These are phyloP conservation scores for Pneumocystis sp. DNA, from an alignment of 1,139 yeast species.

Conservation along the genomic window DNA sequence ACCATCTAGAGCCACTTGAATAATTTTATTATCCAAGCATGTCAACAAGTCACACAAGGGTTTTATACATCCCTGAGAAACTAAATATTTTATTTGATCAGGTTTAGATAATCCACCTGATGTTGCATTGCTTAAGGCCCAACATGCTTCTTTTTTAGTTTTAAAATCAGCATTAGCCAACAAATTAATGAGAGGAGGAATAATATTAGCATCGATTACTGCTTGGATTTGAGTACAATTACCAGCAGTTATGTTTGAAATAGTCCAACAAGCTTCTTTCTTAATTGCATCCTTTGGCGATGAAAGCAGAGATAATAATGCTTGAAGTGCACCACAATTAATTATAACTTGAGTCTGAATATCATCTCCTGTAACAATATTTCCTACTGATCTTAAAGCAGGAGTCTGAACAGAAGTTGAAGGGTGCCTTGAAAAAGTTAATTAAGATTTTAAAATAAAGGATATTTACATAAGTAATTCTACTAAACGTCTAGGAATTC, in stretches of 20 bases:
- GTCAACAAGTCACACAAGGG: slow-evolving; percentile 86
- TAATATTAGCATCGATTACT: slow-evolving; percentile 82
- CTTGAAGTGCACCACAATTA: slow-evolving; percentile 81
- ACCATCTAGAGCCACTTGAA: slow-evolving; percentile 91
- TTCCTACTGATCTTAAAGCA: slow-evolving; percentile 92
- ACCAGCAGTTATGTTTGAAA: slow-evolving; percentile 95
- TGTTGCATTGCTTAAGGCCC: slow-evolving; percentile 97
- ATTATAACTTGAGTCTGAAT: slow-evolving; percentile 88
- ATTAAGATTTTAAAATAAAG: not conserved
- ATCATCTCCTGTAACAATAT: slow-evolving; percentile 94
- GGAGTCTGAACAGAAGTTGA: slow-evolving; percentile 88
- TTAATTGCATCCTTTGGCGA: slow-evolving; percentile 85
- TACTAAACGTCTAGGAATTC: slow-evolving; percentile 87
- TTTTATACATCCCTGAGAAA: slow-evolving; percentile 88
- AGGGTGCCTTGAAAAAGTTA: slow-evolving; percentile 32
- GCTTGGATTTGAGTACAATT: slow-evolving; percentile 91
- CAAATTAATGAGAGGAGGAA: slow-evolving; percentile 81
- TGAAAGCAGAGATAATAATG: slow-evolving; percentile 62
- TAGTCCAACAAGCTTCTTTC: slow-evolving; percentile 98
- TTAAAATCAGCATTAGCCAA: slow-evolving; percentile 77
- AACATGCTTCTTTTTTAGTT: slow-evolving; percentile 96
- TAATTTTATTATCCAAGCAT: slow-evolving; percentile 78
- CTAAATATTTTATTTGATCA: slow-evolving; percentile 83
- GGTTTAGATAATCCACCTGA: slow-evolving; percentile 89
- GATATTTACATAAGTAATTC: slow-evolving; percentile 36